Base-by-base conservation (phyloP, 139 green algal genomes). In the Volvox africanus region DNA sequence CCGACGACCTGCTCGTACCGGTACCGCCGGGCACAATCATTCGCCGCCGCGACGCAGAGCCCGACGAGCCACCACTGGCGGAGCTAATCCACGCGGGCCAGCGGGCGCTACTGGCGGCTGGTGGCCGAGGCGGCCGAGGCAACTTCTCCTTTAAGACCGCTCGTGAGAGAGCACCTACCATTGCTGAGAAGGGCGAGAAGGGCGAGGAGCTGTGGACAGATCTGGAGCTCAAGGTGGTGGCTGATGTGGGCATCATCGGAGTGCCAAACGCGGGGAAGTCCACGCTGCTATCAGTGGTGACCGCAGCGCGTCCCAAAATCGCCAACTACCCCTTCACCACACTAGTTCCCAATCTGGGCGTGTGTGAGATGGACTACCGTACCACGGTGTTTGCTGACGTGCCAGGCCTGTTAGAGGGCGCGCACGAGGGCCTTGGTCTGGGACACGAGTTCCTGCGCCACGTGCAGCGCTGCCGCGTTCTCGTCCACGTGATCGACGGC, bases 301-400 rank as follows among this genome's bases (percentile, higher is more conserved):
- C 94, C 24, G 95, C 95, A 17, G 97, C 97, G 5, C 92, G 92
- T 78, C 97, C 97, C 82, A 99, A 99, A 94, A 97, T 99, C 50
- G 98, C 98, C 28, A 94, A 97, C 93, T 99, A 99, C 93, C 97
- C 98, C 36, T 99, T 99, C 95, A 99, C 98, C 17, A 99, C 98
- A 22, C 96, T 99, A 26, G 94, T 97, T 73, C 98, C 98, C 73
- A 99, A 99, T 93, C 95, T 99, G 44, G 98, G 98, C 0, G 97
- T 99, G 13, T 99, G 97, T 90, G 95, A 97, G 87, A 92, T 97
- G 82, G 97, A 99, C 93, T 98, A 95, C 88, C 44, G 61, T 11
- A 86, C 87, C 2, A 91, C 87, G 2, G 93, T 95, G 14, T 95
- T 95, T 91, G 92, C 95, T 88, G 86, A 99, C 92, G 96, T 99